A percentile compares a stretch with the other conserved stretches of the same genome.
Conservation (phyloP, 2,329 filamentous ascomycete genomes). For the Stachybotrys chartarum region DNA sequence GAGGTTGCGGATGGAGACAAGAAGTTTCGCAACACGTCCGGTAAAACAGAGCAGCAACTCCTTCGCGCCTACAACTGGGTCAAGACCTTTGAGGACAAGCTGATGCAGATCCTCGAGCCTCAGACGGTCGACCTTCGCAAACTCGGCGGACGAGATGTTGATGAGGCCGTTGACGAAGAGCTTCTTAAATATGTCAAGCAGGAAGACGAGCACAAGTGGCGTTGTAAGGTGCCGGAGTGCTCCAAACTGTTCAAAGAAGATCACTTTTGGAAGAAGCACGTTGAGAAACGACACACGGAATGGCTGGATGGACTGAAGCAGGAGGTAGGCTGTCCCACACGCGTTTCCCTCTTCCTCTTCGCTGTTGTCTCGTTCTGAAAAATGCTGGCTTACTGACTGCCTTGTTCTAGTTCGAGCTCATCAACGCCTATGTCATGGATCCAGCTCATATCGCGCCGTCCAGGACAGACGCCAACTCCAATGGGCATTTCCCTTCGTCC, state of each 20-base stretch:
- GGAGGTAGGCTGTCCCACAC: conserved; percentile 55
- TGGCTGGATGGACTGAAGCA: conserved; percentile 75
- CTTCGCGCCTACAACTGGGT: conserved; percentile 98
- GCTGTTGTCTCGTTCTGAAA: background rate
- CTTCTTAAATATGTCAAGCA: conserved; percentile 85
- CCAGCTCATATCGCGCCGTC: conserved; percentile 92
- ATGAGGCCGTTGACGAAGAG: conserved; percentile 84
- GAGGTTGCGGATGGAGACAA: conserved; percentile 50
- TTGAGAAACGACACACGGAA: conserved; percentile 89
- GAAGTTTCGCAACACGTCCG: conserved; percentile 61
- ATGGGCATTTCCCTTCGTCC: conserved; percentile 84
- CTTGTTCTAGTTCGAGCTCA: conserved; percentile 63
- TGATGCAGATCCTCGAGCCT: conserved; percentile 86
- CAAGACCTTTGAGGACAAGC: conserved; percentile 95
- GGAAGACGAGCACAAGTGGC: conserved; percentile 94
- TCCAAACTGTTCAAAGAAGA: conserved; percentile 96
- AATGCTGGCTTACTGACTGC: conserved; percentile 2
- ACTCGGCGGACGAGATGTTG: conserved; percentile 78
- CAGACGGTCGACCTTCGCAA: conserved; percentile 82
- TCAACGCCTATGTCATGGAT: conserved; percentile 92
- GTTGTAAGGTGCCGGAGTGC: conserved; percentile 94
- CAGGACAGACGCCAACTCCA: conserved; percentile 87
- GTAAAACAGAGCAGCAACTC: conserved; percentile 83
- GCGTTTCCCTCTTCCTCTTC: conserved; percentile 10
- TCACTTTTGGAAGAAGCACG: conserved; percentile 95